Evolutionary conservation across 1,139 yeast species (phyloP), one percentile per base, ranked within the genome.

Genomic region (Candida glucosophila): DNA sequence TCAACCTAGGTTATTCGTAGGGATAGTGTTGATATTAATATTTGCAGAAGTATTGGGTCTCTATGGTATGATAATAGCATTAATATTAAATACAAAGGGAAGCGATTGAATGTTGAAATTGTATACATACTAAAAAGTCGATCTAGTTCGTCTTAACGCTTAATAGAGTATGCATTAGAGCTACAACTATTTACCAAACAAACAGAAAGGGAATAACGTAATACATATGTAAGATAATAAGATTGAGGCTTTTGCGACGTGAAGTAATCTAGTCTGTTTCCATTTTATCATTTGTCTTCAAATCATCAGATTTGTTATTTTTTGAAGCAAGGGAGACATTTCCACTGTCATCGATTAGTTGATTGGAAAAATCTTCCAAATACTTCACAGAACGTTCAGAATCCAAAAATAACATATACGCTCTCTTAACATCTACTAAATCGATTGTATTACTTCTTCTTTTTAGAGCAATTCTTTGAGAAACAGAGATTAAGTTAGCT

Each of bases 1-100:
- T 54, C 97, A 90, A 60, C 96, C 96, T 42, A 77, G 95, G 64
- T 72, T 90, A 47, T 90, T 90, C 58, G 98, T 90, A 36, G 97
- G 97, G 51, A 90, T 90, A 82, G 88, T 88, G 52, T 74, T 81
- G 62, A 90, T 90, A 51, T 79, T 90, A 58, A 90, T 90, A 82
- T 90, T 90, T 62, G 96, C 97, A 40, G 98, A 90, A 73, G 98
- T 90, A 39, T 77, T 90, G 61, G 98, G 97, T 53, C 73, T 90
- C 44, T 90, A 90, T 55, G 98, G 97, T 43, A 76, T 90, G 63
- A 90, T 83, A 52, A 79, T 86, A 42, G 95, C 95, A 16, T 73
- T 86, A 55, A 81, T 86, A 35, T 71, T 86, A 53, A 86, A 86
- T 57, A 85, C 96, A 22, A 81, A 82, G 63, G 92, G 92, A 37